A percentile compares a stretch with the other conserved stretches of the same genome.
These are phyloP conservation scores for Heterobasidion parviporum DNA, from an alignment of 1,284 basidiomycete genomes.

Conservation along the genomic window DNA sequence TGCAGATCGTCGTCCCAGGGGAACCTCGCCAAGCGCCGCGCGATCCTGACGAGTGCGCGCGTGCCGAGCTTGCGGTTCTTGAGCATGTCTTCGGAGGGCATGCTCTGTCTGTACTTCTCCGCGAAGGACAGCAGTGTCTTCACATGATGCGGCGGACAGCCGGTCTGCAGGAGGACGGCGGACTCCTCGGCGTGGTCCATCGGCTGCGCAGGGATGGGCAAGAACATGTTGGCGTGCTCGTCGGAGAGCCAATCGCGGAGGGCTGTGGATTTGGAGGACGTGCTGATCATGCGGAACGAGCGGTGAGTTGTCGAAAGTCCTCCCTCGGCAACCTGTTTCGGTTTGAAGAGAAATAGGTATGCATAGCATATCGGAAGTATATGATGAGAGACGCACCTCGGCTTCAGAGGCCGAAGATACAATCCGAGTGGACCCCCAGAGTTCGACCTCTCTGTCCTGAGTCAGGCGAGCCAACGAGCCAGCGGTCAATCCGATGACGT, in stretches of 20 bases:
- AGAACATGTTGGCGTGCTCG: slow-evolving; percentile 65
- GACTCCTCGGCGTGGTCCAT: slow-evolving; percentile 46
- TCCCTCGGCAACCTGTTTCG: slow-evolving; percentile 23
- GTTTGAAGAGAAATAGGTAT: not conserved
- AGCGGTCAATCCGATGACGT: slow-evolving; percentile 55
- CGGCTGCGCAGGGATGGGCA: slow-evolving; percentile 48
- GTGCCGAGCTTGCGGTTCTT: slow-evolving; percentile 59
- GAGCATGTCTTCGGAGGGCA: slow-evolving; percentile 45
- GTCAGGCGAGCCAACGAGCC: slow-evolving; percentile 49
- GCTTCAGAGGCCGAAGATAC: slow-evolving; percentile 37
- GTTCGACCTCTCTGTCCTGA: slow-evolving; percentile 53
- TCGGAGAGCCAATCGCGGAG: slow-evolving; percentile 57
- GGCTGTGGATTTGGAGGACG: slow-evolving; percentile 52
- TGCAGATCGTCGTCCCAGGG: slow-evolving; percentile 32
- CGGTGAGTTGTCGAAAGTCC: slow-evolving; percentile 44
- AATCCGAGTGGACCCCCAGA: slow-evolving; percentile 54
- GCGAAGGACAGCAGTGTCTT: slow-evolving; percentile 39
- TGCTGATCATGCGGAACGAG: slow-evolving; percentile 53
- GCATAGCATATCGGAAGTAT: not conserved
- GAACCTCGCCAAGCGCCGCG: slow-evolving; percentile 36
- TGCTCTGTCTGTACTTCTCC: slow-evolving; percentile 44
- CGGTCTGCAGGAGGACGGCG: slow-evolving; percentile 33
- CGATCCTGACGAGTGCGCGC: slow-evolving; percentile 47
- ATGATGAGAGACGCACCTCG: slow-evolving; percentile 28
- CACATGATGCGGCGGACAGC: slow-evolving; percentile 26